These are phyloP conservation scores for Lanmaoa rubissima DNA, from an alignment of 768 basidiomycete species.

Conservation along the genomic window DNA sequence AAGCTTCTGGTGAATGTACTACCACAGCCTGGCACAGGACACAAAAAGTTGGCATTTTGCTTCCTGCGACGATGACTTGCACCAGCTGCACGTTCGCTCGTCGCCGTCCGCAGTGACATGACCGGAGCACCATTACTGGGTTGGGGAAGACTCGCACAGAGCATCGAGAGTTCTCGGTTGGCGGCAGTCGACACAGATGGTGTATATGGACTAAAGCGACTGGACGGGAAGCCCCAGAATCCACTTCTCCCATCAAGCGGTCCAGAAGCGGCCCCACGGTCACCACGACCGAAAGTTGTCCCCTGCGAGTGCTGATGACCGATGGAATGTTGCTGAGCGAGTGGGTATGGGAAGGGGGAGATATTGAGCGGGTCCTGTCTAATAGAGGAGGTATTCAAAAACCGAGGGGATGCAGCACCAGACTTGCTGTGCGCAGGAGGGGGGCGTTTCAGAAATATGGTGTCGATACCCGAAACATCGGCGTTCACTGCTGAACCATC, in stretches of 20 bases:
- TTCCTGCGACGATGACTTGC: slow-evolving; percentile 84
- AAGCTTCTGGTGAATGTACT: slow-evolving; percentile 92
- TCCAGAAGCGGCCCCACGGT: background rate
- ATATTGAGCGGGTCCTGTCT: background rate
- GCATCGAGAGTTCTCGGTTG: slow-evolving; percentile 14
- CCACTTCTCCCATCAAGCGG: background rate
- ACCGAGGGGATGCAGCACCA: background rate
- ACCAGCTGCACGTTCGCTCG: slow-evolving; percentile 84
- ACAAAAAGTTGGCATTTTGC: slow-evolving; percentile 82
- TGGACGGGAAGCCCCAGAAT: background rate
- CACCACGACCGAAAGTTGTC: background rate
- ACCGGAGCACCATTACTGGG: slow-evolving; percentile 5
- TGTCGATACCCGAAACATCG: background rate
- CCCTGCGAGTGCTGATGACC: background rate
- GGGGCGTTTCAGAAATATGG: background rate
- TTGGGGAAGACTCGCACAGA: slow-evolving; percentile 18
- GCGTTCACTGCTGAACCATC: background rate
- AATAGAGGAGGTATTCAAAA: background rate
- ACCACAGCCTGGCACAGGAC: slow-evolving; percentile 79
- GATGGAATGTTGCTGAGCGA: background rate
- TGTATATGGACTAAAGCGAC: background rate
- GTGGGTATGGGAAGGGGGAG: background rate
- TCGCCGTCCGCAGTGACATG: slow-evolving; percentile 77
- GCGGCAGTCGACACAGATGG: slow-evolving; percentile 4
- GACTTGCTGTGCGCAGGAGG: background rate